These are phyloP conservation scores for Castanopsis chinensis DNA, from an alignment of 306 rosid species.

Conservation along the genomic window DNA sequence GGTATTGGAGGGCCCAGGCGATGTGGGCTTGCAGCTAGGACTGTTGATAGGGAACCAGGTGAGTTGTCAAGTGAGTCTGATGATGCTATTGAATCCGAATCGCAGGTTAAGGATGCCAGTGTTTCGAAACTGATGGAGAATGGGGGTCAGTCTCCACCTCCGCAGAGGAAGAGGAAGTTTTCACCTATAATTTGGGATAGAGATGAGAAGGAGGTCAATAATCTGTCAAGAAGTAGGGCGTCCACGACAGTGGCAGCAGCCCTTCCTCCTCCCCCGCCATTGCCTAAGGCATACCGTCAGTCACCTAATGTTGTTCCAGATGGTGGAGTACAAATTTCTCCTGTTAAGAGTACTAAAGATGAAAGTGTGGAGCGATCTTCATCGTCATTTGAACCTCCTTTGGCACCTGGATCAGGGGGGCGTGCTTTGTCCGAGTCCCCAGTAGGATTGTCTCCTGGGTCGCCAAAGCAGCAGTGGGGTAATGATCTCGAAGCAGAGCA, in stretches of 20 bases:
- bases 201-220: slow-evolving; percentile 58
- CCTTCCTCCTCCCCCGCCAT: slow-evolving; percentile 53
- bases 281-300: slow-evolving; percentile 44
- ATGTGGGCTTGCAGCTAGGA: slow-evolving; percentile 46
- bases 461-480: slow-evolving; percentile 36
- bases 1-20: slow-evolving; percentile 50
- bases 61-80: slow-evolving; percentile 96
- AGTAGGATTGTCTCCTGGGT: slow-evolving; percentile 26
- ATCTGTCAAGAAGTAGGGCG: slow-evolving; percentile 42
- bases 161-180: slow-evolving; percentile 80
- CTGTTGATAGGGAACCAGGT: slow-evolving; percentile 83
- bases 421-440: slow-evolving; percentile 29
- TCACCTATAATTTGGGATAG: slow-evolving; percentile 95
- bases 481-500: slow-evolving; percentile 49
- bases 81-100: slow-evolving; percentile 67
- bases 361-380: slow-evolving; percentile 26
- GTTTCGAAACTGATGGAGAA: slow-evolving; percentile 41
- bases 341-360: slow-evolving; percentile 28
- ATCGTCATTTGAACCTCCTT: slow-evolving; percentile 22
- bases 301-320: slow-evolving; percentile 42
- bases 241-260: slow-evolving; percentile 19
- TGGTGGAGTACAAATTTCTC: slow-evolving; percentile 43
- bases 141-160: slow-evolving; percentile 33
- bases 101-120: slow-evolving; percentile 35
- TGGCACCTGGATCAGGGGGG: slow-evolving; percentile 24